Base-by-base conservation (phyloP, 2,329 filamentous ascomycete species). In the Verticillium zaregamsianum region DNA sequence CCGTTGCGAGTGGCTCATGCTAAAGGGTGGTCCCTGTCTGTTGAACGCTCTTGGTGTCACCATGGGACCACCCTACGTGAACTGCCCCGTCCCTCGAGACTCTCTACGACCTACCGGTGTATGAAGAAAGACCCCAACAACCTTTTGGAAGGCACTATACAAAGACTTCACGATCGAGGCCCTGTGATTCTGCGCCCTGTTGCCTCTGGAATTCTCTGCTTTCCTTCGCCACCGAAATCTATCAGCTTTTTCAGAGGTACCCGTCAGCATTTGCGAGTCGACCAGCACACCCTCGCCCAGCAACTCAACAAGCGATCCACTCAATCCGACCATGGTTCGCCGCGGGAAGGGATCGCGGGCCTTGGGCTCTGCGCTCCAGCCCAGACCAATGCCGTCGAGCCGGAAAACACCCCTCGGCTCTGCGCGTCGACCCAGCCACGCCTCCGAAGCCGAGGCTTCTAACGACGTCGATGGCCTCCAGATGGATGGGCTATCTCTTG, bases 21-120 rank as follows among this genome's bases (percentile, higher is more conserved):
- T 85, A 83, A 79, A 82, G 80, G 81, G 81, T 84, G 80, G 82
- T 74, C 72, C 71, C 77, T 72, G 70, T 68, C 76, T 72, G 74
- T 73, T 72, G 72, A 71, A 69, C 71, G 70, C 70, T 69, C 75
- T 79, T 76, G 76, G 77, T 73, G 86, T 79, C 76, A 76, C 77
- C 73, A 86, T 85, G 84, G 82, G 77, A 81, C 80, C 81, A 82
- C 80, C 80, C 80, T 83, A 80, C 72, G 73, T 74, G 76, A 77
- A 72, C 70, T 71, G 67, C 71, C 72, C 74, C 69, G 71, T 72
- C 62, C 61, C 70, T 64, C 61, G 62, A 71, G 66, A 66, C 60
- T 55, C 6, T 17, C 14, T 33, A 60, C 45, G 20, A 49, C 45
- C 4, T 23, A 49, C 20, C 23, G 23, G 11, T 54, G 5, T 17